A percentile compares a stretch with the other conserved stretches of the same genome.
These are phyloP conservation scores for Aotearoamyces nothofagi DNA, from an alignment of 2,329 filamentous ascomycete genomes.

Conservation along the genomic window DNA sequence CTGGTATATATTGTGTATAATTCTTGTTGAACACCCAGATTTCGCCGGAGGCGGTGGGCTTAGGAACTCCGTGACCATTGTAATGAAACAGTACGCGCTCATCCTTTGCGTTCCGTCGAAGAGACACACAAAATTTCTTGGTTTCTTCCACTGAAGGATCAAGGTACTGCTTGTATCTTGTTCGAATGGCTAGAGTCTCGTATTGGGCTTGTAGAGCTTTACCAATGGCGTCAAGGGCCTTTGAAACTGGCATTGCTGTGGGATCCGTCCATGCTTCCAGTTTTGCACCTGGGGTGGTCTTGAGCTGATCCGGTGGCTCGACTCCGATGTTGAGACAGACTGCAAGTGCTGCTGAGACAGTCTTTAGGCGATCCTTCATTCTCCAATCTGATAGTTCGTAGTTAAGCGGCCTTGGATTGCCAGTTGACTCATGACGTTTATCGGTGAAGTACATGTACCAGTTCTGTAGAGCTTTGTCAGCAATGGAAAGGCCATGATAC, in stretches of 20 bases:
- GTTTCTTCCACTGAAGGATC: slow-evolving; percentile 96
- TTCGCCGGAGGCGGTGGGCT: slow-evolving; percentile 88
- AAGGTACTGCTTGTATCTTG: slow-evolving; percentile 93
- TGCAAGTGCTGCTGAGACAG: slow-evolving; percentile 84
- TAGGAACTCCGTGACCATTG: slow-evolving; percentile 93
- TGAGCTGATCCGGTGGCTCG: slow-evolving; percentile 91
- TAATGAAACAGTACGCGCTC: slow-evolving; percentile 97
- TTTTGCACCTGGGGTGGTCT: slow-evolving; percentile 84
- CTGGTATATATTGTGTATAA: slow-evolving; percentile 96
- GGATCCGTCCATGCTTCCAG: slow-evolving; percentile 97
- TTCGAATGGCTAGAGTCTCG: slow-evolving; percentile 84
- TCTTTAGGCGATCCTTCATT: slow-evolving; percentile 92
- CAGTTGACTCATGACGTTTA: slow-evolving; percentile 90
- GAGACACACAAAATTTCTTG: slow-evolving; percentile 84
- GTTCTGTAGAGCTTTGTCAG: slow-evolving; percentile 54
- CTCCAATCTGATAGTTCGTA: slow-evolving; percentile 81
- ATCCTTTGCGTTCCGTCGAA: slow-evolving; percentile 85
- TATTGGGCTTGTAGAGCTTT: slow-evolving; percentile 95
- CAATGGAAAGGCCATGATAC: too few relatives aligned
- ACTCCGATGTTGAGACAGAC: slow-evolving; percentile 96
- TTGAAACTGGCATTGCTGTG: slow-evolving; percentile 61
- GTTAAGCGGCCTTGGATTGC: slow-evolving; percentile 57
- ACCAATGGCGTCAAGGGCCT: slow-evolving; percentile 85
- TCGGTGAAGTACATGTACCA: slow-evolving; percentile 99
- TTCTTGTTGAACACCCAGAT: slow-evolving; percentile 99